phyloP scores from a whole-genome alignment of 371 early-diverging fungal genomes.

The Apophysomyces variabilis region DNA sequence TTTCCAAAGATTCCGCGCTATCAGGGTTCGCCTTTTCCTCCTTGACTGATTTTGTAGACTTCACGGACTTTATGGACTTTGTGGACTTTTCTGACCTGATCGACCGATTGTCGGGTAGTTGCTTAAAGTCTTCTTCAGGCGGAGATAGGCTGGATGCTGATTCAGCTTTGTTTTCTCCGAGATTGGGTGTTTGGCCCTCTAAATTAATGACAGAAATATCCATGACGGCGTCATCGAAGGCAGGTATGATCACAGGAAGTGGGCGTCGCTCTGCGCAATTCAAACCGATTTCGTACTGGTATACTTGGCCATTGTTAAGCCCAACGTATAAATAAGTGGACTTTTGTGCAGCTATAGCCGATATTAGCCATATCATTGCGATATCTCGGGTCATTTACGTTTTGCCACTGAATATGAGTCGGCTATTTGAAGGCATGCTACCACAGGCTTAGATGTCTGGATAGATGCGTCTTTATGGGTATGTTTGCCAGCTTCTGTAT shows the following conservation, averaged over 20 bases:
- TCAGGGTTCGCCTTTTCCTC: background rate
- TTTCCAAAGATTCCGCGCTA: background rate
- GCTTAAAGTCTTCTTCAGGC: too few species aligned
- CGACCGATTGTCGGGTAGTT: background rate
- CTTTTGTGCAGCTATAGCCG: background rate
- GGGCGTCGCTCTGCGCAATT: background rate
- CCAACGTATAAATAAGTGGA: constrained; percentile 33
- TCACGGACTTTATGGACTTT: background rate
- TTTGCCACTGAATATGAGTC: background rate
- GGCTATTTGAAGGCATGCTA: constrained; percentile 3
- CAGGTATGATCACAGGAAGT: background rate
- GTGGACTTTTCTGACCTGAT: background rate
- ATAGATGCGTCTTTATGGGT: background rate
- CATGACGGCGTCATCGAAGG: constrained; percentile 10
- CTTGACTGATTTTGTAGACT: background rate
- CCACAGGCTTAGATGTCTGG: background rate
- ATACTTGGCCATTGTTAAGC: constrained; percentile 37
- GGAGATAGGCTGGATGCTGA: too few species aligned
- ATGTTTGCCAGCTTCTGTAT: background rate
- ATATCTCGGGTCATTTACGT: background rate
- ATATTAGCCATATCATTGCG: background rate
- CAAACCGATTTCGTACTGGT: constrained; percentile 31
- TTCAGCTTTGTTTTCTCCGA: background rate
- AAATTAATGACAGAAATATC: constrained; percentile 33
- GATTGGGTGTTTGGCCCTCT: constrained; percentile 18